Base-by-base conservation (phyloP, 768 basidiomycete species). In the Suillus cothurnatus region DNA sequence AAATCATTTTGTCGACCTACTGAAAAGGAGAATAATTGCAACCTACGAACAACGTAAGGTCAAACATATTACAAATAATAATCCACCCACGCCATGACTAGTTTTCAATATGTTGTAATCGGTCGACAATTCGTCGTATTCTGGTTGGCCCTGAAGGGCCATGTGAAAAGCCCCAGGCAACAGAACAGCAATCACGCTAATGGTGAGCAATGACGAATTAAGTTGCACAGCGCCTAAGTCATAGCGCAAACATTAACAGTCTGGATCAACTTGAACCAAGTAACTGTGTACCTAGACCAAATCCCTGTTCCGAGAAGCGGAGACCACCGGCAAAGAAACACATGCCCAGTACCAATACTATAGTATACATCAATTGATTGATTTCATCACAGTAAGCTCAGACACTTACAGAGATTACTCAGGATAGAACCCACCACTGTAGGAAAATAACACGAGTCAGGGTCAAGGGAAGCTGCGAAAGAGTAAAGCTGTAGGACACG, bases 341-440 rank as follows among this genome's bases (percentile, higher is more conserved):
- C 76, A 94, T 86, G 23, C 93, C 93, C 17, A 94, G 83, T n/a
- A 95, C 92, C 41, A 95, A 85, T 3, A 95, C 92, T 93, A 61
- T n/a, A 23, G 61, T 21, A 38, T 45, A 60, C 64, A 62, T 50
- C 23, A 61, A 41, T 41, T 28, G 5, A 12, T 2, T 43, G 5
- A 12, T 2, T 43, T 26, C 26, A 1, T 32, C 8, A 9, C 39
- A 15, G 12, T 47, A 36, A 62, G 47, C 11, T 14, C n/a, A 17
- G 43, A 15, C 6, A 75, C 86, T 43, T 67, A 87, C 86, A 74
- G 61, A 92, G 80, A 76, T 93, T 94, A 71, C 89, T 91, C 19
- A 95, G 78, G 76, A 95, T 93, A 1, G 90, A 88, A 1, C 94
- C 94, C 64, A 95, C 84, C 63, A 95, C 91, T 93, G 66, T 39